These are phyloP conservation scores for Lasiodiplodia theobromae DNA, from an alignment of 2,329 filamentous ascomycete species.

Conservation along the genomic window DNA sequence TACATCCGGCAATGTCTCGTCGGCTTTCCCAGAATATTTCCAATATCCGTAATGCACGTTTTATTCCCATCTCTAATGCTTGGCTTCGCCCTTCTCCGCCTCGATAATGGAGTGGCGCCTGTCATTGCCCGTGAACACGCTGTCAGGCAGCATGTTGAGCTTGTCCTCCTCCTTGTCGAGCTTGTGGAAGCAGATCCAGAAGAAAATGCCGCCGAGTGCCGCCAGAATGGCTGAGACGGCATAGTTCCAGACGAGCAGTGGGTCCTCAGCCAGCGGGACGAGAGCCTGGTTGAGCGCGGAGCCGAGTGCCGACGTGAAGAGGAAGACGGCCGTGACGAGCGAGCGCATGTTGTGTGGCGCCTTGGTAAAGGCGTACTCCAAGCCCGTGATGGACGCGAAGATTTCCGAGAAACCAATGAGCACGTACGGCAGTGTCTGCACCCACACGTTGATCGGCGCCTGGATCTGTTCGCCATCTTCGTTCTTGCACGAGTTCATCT, in stretches of 20 bases:
- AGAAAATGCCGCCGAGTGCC: constrained; percentile 66
- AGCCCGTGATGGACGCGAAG: constrained; percentile 66
- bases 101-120: constrained; percentile 35
- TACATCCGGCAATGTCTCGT: background rate
- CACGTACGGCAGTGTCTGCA: constrained; percentile 58
- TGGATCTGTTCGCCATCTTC: constrained; percentile 42
- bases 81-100: constrained; percentile 12
- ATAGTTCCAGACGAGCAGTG: constrained; percentile 77
- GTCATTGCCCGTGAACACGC: constrained; percentile 43
- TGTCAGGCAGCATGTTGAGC: constrained; percentile 66
- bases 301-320: constrained; percentile 75
- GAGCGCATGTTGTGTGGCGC: constrained; percentile 82
- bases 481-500: constrained; percentile 61
- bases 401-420: constrained; percentile 65
- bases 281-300: constrained; percentile 75
- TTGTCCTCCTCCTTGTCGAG: constrained; percentile 73
- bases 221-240: constrained; percentile 67
- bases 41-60: background rate
- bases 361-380: constrained; percentile 80
- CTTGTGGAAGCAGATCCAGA: constrained; percentile 73
- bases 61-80: background rate
- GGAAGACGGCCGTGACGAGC: constrained; percentile 72
- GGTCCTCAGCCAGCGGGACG: constrained; percentile 67
- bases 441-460: constrained; percentile 70
- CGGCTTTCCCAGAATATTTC: background rate